phyloP scores from a whole-genome alignment of 164 flowering plant genomes.

The Kalanchoe fedtschenkoi region DNA sequence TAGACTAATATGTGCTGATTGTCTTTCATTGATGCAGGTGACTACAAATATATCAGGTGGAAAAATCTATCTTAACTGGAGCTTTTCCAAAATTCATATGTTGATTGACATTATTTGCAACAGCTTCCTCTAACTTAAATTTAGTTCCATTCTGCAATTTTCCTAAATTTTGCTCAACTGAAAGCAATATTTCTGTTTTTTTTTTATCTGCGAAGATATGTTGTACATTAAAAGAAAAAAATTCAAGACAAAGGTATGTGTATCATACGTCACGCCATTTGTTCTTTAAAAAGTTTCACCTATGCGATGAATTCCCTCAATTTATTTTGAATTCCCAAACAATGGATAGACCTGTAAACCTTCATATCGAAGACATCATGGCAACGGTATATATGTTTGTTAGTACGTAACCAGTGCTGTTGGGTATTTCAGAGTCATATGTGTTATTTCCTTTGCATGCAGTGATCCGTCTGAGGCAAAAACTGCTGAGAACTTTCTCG shows the following conservation, averaged over 20 bases:
- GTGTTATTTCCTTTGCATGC: slow-evolving; percentile 8
- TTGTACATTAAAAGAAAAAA: not conserved
- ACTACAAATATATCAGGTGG: slow-evolving; percentile 79
- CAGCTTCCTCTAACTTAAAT: not conserved
- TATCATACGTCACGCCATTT: not conserved
- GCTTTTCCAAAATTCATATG: not conserved
- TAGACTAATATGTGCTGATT: not conserved
- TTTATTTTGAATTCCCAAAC: not conserved
- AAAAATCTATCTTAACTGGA: slow-evolving; percentile 3
- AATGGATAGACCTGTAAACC: not conserved
- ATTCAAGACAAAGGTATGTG: not conserved
- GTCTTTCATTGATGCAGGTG: slow-evolving; percentile 45
- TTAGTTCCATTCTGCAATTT: not conserved
- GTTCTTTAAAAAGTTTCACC: not conserved
- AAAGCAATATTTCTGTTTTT: not conserved
- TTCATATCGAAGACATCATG: not conserved
- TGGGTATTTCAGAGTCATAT: not conserved
- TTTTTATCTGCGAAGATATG: not conserved
- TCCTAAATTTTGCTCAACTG: not conserved
- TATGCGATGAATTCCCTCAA: not conserved
- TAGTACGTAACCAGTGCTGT: not conserved
- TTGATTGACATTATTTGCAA: not conserved
- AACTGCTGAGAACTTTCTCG: slow-evolving; percentile 70
- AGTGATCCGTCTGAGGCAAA: slow-evolving; percentile 67
- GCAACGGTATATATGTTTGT: not conserved